Conservation (phyloP, 192 early-diverging fungal genomes). For the Backusella tarrabulga region DNA sequence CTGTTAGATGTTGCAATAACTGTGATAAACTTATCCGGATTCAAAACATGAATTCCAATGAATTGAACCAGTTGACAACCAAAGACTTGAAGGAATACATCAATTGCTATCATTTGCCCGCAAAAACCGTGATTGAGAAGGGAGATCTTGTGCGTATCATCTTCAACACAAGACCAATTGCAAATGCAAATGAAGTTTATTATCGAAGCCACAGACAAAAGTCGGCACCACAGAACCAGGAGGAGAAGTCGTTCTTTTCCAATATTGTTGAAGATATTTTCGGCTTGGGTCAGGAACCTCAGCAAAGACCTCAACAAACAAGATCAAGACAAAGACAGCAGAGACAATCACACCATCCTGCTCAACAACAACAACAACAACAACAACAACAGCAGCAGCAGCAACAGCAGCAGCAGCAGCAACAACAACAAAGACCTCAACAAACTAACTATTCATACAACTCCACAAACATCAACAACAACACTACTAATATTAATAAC, state of each 20-base stretch:
- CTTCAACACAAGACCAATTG: slow-evolving; percentile 25
- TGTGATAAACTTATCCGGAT: slow-evolving; percentile 34
- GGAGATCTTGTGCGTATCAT: slow-evolving; percentile 36
- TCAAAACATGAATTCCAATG: slow-evolving; percentile 32
- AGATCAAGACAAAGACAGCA: neutral
- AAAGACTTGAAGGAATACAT: slow-evolving; percentile 35
- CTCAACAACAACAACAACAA: slow-evolving; percentile 9
- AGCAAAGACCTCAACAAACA: slow-evolving; percentile 2
- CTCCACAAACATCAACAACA: neutral
- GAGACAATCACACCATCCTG: neutral
- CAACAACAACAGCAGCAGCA: neutral
- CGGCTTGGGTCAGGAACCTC: neutral
- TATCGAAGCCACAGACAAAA: slow-evolving; percentile 15
- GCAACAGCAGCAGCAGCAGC: neutral
- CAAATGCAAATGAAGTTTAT: slow-evolving; percentile 25
- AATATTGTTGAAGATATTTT: neutral
- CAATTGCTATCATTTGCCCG: slow-evolving; percentile 33
- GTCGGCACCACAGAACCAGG: neutral
- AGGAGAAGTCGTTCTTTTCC: neutral
- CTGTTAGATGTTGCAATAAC: slow-evolving; percentile 34
- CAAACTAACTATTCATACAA: neutral
- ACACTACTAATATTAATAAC: neutral
- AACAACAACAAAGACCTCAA: neutral
- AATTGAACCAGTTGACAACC: slow-evolving; percentile 14
- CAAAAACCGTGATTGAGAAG: slow-evolving; percentile 35